phyloP scores from a whole-genome alignment of 1,139 yeast species.

The Pichia inconspicua region DNA sequence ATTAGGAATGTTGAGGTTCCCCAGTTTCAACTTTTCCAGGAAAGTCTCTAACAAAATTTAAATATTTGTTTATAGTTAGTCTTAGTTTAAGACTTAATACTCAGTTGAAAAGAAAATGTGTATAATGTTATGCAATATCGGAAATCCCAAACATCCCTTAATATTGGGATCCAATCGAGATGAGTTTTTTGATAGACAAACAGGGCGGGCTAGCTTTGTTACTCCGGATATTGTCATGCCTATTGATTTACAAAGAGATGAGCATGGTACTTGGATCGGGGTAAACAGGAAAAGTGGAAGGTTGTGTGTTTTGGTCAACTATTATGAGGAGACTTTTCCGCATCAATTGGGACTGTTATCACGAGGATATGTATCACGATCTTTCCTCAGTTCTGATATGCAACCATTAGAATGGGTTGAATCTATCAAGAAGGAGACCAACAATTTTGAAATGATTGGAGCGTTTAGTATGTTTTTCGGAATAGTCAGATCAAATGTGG shows the following conservation, averaged over 20 bases:
- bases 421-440: constrained; percentile 28
- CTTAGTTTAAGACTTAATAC: too few relatives aligned
- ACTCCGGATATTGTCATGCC: constrained; percentile 50
- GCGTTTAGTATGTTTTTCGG: constrained; percentile 85
- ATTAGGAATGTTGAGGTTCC: too few relatives aligned
- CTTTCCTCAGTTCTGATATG: constrained; percentile 37
- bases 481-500: constrained; percentile 27
- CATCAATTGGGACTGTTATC: constrained; percentile 40
- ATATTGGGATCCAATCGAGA: constrained; percentile 78
- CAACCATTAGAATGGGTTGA: constrained; percentile 43
- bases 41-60: too few relatives aligned
- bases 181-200: constrained; percentile 69
- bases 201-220: constrained; percentile 53
- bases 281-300: constrained; percentile 48
- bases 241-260: constrained; percentile 61
- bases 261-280: constrained; percentile 93
- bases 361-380: constrained; percentile 62
- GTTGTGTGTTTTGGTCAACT: constrained; percentile 73
- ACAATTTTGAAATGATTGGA: constrained; percentile 48
- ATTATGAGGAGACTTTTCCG: constrained; percentile 37
- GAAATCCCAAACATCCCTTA: constrained; percentile 38
- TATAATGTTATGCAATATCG: constrained; percentile 22
- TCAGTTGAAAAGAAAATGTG: constrained; percentile 21
- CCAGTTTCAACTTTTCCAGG: too few relatives aligned
- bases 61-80: too few relatives aligned